These are phyloP conservation scores for Phytophthora pisi DNA, from an alignment of 352 stramenopile species.

Conservation along the genomic window DNA sequence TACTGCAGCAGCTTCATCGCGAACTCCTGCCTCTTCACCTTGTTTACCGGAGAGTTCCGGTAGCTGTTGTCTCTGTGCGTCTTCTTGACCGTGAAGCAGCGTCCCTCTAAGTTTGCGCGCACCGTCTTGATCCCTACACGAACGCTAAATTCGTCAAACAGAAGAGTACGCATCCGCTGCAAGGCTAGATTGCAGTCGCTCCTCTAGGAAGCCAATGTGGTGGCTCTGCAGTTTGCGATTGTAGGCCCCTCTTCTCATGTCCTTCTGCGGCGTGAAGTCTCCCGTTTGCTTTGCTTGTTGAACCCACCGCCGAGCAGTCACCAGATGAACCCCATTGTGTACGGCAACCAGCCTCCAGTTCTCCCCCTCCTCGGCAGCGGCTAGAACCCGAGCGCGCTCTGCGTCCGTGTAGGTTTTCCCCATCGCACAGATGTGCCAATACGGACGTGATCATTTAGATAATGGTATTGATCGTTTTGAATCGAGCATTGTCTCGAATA, in stretches of 20 bases:
- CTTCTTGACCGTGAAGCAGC: conserved; percentile 1
- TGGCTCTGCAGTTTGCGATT: not conserved
- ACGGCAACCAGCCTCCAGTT: not conserved
- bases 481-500: not conserved
- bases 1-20: not conserved
- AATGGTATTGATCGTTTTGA: not conserved
- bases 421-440: not conserved
- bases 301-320: not conserved
- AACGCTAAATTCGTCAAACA: not conserved
- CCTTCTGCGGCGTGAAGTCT: not conserved
- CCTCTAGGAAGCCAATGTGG: not conserved
- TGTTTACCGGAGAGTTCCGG: not conserved
- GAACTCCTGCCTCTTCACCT: not conserved
- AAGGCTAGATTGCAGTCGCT: not conserved
- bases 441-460: not conserved
- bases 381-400: not conserved
- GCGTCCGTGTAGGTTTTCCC: not conserved
- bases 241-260: not conserved
- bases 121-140: not conserved
- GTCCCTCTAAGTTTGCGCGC: not conserved
- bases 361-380: not conserved
- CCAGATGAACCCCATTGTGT: not conserved
- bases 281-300: not conserved
- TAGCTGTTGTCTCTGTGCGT: not conserved
- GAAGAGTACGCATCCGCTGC: not conserved